Percentiles rank a stretch among this genome's conserved stretches.
phyloP scores from a whole-genome alignment of 495 filamentous ascomycete species.

The Peziza echinospora region DNA sequence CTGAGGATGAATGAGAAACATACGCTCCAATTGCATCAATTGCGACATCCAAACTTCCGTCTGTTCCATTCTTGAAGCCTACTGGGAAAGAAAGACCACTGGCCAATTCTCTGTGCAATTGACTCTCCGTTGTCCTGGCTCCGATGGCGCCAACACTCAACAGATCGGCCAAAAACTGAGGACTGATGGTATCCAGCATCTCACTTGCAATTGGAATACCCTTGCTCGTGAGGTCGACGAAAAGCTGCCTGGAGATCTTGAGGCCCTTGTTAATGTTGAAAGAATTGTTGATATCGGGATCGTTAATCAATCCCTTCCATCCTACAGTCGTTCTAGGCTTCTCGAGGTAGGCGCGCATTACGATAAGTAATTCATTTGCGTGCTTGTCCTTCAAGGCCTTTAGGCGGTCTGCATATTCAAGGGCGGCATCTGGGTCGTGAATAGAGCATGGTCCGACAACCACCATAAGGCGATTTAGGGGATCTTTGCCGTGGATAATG shows the following conservation, averaged over 20 bases:
- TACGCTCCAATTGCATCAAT: slow-evolving; percentile 85
- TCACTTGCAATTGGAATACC: slow-evolving; percentile 98
- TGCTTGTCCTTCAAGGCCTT: slow-evolving; percentile 72
- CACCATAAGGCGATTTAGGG: slow-evolving; percentile 59
- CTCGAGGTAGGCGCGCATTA: slow-evolving; percentile 97
- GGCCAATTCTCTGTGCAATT: slow-evolving; percentile 86
- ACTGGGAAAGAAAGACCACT: slow-evolving; percentile 91
- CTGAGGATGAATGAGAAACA: slow-evolving; percentile 3
- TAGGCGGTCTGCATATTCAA: slow-evolving; percentile 81
- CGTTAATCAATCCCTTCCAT: slow-evolving; percentile 98
- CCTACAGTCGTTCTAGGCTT: slow-evolving; percentile 97
- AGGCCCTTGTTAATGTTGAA: slow-evolving; percentile 99
- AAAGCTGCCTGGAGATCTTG: slow-evolving; percentile 67
- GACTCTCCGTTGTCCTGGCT: slow-evolving; percentile 84
- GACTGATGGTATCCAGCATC: slow-evolving; percentile 97
- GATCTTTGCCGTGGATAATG: slow-evolving; percentile 59
- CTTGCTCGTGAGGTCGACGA: slow-evolving; percentile 78
- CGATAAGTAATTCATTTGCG: slow-evolving; percentile 68
- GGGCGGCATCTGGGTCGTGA: slow-evolving; percentile 77
- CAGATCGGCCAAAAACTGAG: slow-evolving; percentile 91
- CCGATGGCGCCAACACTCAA: slow-evolving; percentile 83
- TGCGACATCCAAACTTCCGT: slow-evolving; percentile 71
- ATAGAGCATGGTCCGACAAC: slow-evolving; percentile 94
- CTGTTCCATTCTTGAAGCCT: slow-evolving; percentile 98
- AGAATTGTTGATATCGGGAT: slow-evolving; percentile 94